Evolutionary conservation across 768 basidiomycete genomes (phyloP).

Genomic region (Termitomyces sp.): DNA sequence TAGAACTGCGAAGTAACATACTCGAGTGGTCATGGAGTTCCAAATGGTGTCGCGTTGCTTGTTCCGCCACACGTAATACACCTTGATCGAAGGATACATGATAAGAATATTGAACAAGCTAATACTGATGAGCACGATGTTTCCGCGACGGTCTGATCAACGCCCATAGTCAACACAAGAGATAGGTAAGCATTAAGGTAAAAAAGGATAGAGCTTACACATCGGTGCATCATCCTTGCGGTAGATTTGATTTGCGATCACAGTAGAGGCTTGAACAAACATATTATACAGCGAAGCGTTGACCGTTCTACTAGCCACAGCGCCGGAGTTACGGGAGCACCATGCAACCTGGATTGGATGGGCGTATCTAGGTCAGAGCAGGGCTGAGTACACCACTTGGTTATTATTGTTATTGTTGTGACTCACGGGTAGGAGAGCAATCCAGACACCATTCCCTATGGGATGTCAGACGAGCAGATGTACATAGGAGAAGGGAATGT

Average conservation of each 20-base stretch:
- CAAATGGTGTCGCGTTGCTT: conserved; percentile 46
- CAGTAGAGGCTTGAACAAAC: conserved; percentile 39
- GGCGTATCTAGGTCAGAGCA: conserved; percentile 25
- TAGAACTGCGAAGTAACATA: conserved; percentile 12
- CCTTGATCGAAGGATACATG: conserved; percentile 48
- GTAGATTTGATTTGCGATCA: conserved; percentile 55
- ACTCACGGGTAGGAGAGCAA: conserved; percentile 40
- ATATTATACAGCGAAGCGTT: conserved; percentile 58
- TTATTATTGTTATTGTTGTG: neutral
- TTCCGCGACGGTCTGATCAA: conserved; percentile 48
- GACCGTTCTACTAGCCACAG: conserved; percentile 53
- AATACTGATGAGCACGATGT: conserved; percentile 48
- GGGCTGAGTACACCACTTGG: neutral
- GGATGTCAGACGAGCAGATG: neutral
- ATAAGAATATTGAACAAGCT: conserved; percentile 42
- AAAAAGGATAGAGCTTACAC: conserved; percentile 29
- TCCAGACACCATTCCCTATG: conserved; percentile 35
- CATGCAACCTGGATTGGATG: conserved; percentile 53
- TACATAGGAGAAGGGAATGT: conserved; percentile 10
- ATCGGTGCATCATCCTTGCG: conserved; percentile 49
- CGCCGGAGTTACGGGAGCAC: conserved; percentile 57
- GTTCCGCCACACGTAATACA: conserved; percentile 57
- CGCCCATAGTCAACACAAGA: neutral
- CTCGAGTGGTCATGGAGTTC: conserved; percentile 50
- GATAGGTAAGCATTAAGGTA: neutral